Percentiles rank a stretch among this genome's conserved stretches.
Evolutionary conservation across 352 stramenopile genomes (phyloP).

Genomic region (Phytophthora europaea): DNA sequence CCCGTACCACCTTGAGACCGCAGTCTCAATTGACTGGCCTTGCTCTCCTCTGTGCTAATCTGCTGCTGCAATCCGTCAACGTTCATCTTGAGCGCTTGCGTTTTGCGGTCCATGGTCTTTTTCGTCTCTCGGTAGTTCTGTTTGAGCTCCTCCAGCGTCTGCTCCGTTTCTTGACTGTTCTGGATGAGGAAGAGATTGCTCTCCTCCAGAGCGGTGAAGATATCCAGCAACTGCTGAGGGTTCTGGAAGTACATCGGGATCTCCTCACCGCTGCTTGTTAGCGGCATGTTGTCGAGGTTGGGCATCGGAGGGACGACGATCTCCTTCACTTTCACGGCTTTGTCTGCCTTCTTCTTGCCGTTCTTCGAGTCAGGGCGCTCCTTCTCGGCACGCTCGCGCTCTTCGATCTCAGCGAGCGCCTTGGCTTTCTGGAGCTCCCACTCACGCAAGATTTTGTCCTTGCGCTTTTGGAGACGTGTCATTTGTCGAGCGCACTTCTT

Average conservation of each 20-base stretch:
- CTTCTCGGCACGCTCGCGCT: conserved; percentile 63
- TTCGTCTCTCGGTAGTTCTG: conserved; percentile 93
- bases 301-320: conserved; percentile 67
- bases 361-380: conserved; percentile 75
- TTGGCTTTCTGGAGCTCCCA: conserved; percentile 72
- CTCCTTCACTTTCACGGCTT: conserved; percentile 52
- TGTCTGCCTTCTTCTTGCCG: conserved; percentile 61
- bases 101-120: conserved; percentile 91
- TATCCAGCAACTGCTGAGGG: conserved; percentile 94
- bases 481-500: conserved; percentile 78
- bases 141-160: conserved; percentile 95
- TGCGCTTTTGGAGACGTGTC: conserved; percentile 71
- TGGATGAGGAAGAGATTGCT: conserved; percentile 97
- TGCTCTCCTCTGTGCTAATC: conserved; percentile 88
- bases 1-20: conserved; percentile 75
- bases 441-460: conserved; percentile 75
- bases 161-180: conserved; percentile 96
- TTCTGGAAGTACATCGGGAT: conserved; percentile 97
- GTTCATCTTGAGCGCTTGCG: conserved; percentile 84
- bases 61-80: conserved; percentile 92
- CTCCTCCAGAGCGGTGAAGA: conserved; percentile 95
- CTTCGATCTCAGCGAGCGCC: conserved; percentile 72
- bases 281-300: conserved; percentile 69
- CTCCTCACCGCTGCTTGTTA: conserved; percentile 90
- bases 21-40: conserved; percentile 78